A percentile compares a stretch with the other conserved stretches of the same genome.
These are phyloP conservation scores for Amaranthus palmeri DNA, from an alignment of 148 eudicot genomes.

Conservation along the genomic window DNA sequence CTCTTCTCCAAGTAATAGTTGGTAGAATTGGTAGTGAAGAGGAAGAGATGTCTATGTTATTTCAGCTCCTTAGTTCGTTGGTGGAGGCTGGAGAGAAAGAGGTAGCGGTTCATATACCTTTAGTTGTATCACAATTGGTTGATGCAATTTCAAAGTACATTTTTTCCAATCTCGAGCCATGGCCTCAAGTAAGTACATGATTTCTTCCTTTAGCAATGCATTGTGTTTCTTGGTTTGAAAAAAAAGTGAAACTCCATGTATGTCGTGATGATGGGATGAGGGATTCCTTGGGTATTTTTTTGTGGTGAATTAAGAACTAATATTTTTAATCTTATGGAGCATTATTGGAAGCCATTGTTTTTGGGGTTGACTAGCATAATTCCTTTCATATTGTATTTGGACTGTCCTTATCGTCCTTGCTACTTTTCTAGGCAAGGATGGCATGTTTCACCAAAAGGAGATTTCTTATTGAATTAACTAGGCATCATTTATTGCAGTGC, in stretches of 20 bases:
- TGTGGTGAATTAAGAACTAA: background rate
- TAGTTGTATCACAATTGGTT: slow-evolving; percentile 43
- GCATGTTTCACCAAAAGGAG: no score
- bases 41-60: slow-evolving; percentile 53
- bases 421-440: no score
- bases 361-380: no score
- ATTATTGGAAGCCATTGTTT: no score
- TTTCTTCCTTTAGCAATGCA: background rate
- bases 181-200: slow-evolving; percentile 57
- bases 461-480: no score
- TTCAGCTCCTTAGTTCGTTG: slow-evolving; percentile 67
- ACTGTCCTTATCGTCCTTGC: no score
- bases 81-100: slow-evolving; percentile 63
- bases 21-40: slow-evolving; percentile 48
- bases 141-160: slow-evolving; percentile 45
- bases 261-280: background rate
- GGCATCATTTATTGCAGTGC: no score
- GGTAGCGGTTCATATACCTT: slow-evolving; percentile 50
- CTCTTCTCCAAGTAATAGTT: slow-evolving; percentile 62
- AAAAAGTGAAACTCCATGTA: background rate
- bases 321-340: no score
- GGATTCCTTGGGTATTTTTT: background rate
- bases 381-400: no score
- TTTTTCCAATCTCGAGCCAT: slow-evolving; percentile 50
- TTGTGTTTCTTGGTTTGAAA: slow-evolving; percentile 11